Conservation (phyloP, 1,284 basidiomycete species). For the Trichosporon sp. region DNA sequence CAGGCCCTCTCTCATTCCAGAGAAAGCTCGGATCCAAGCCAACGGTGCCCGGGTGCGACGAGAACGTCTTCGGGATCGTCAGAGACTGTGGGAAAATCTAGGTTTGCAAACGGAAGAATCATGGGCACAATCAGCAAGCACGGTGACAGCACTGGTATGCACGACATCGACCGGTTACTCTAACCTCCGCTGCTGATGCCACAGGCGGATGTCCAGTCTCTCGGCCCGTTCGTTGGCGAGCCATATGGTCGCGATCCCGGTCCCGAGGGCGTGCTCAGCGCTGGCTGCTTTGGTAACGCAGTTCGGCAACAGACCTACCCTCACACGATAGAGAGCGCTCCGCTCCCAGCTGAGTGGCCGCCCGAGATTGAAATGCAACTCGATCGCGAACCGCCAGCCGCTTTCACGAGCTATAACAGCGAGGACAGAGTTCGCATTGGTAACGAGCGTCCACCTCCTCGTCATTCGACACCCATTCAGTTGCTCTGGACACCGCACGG, state of each 20-base stretch:
- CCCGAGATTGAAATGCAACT: neutral
- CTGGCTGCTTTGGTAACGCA: neutral
- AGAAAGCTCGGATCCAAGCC: neutral
- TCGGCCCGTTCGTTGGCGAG: neutral
- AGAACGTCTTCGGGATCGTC: neutral
- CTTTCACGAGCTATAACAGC: too few relatives aligned
- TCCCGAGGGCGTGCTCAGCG: too few relatives aligned
- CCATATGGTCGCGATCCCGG: neutral
- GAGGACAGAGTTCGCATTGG: too few relatives aligned
- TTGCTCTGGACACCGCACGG: neutral
- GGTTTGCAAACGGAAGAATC: neutral
- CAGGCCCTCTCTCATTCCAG: neutral
- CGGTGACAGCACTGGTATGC: neutral
- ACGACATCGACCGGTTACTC: neutral
- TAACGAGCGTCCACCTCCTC: neutral
- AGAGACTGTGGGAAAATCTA: neutral
- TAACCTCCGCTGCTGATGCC: neutral
- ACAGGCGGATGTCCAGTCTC: neutral
- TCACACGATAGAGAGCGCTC: neutral
- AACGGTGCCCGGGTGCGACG: neutral
- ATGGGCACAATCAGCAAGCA: neutral
- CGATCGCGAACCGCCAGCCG: too few relatives aligned
- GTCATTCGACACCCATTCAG: neutral
- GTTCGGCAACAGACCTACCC: neutral
- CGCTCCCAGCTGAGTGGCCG: neutral